Percentiles rank a stretch among this genome's conserved stretches.
These are phyloP conservation scores for Apiotrichum brassicae DNA, from an alignment of 1,284 basidiomycete species.

Conservation along the genomic window DNA sequence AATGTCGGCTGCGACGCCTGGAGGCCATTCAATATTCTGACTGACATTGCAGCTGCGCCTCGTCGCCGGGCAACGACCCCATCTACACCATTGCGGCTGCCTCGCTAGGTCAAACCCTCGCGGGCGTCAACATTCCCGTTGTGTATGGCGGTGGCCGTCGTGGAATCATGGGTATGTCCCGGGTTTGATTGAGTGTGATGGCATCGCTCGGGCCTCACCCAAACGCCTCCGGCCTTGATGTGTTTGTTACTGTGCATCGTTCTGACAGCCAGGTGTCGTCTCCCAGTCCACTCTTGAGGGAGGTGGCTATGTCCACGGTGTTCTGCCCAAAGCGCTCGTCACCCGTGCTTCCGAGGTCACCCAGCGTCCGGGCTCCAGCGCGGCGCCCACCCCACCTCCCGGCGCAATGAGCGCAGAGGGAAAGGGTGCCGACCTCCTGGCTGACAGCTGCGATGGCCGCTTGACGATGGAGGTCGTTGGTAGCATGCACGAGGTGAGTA, in stretches of 20 bases:
- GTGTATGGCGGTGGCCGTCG: conserved; percentile 80
- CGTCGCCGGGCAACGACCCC: conserved; percentile 58
- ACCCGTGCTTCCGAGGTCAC: conserved; percentile 35
- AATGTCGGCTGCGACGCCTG: too few species aligned
- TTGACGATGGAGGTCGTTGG: conserved; percentile 55
- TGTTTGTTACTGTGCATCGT: too few species aligned
- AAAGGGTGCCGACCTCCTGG: conserved; percentile 32
- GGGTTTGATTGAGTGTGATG: too few species aligned
- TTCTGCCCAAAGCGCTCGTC: conserved; percentile 62
- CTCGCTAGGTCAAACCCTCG: conserved; percentile 71
- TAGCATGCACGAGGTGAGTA: conserved; percentile 71
- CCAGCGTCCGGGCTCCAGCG: conserved; percentile 10
- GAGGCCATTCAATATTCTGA: too few species aligned
- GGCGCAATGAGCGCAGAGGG: conserved; percentile 27
- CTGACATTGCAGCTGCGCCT: conserved; percentile 55
- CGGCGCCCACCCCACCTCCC: not conserved
- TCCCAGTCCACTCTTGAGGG: conserved; percentile 61
- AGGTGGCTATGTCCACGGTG: conserved; percentile 71
- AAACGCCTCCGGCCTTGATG: too few species aligned
- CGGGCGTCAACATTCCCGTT: conserved; percentile 57
- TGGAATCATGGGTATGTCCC: conserved; percentile 70
- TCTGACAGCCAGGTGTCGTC: conserved; percentile 53
- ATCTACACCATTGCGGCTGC: conserved; percentile 63
- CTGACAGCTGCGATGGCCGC: conserved; percentile 46
- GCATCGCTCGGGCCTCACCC: too few species aligned